Evolutionary conservation across 2,329 filamentous ascomycete genomes (phyloP), one percentile per base, ranked within the genome.

Genomic region (Exophiala spinifera): DNA sequence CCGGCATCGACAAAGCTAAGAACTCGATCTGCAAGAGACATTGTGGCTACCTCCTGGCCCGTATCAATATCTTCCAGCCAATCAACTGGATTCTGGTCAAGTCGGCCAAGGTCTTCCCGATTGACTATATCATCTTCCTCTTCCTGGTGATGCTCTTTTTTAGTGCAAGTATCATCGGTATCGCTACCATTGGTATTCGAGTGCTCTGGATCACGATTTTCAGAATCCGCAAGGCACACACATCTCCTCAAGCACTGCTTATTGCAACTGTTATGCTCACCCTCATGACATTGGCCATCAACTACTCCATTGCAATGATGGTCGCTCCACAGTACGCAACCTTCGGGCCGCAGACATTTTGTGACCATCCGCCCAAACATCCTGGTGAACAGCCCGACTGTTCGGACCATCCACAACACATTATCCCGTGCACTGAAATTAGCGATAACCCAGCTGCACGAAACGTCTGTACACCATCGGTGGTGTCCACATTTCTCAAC

Each of bases 151-250:
- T 97, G 1, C 83, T 96, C 63, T 85, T 99, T 70, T 97, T 99
- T 74, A 85, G 82, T 72, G 87, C 89, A 65, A 91, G 91, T 8
- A 86, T 99, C 48, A 83, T 90, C 1, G 94, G 94, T 14, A 84
- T 97, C 49, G 88, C 91, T 3, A 82, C 84, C 1, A 82, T 96
- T 54, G 94, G 94, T 43, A 96, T 99, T 65, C 88, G 94, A 61
- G 96, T 99, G 79, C 81, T 99, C 49, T 99, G 94, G 94, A 79
- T 99, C 64, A 87, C 83, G 55, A 84, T 99, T 66, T 97, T 97
- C 80, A 85, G 87, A 69, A 92, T 99, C 65, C 84, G 90, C 65
- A 89, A 87, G 66, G 90, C 91, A 23, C 85, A 91, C 63, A 97
- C 92, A 1, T 87, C 89, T 0, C 94, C 94, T 0, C 94, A 97